Conservation (phyloP, 345 rosid species). For the Salix arbutifolia region DNA sequence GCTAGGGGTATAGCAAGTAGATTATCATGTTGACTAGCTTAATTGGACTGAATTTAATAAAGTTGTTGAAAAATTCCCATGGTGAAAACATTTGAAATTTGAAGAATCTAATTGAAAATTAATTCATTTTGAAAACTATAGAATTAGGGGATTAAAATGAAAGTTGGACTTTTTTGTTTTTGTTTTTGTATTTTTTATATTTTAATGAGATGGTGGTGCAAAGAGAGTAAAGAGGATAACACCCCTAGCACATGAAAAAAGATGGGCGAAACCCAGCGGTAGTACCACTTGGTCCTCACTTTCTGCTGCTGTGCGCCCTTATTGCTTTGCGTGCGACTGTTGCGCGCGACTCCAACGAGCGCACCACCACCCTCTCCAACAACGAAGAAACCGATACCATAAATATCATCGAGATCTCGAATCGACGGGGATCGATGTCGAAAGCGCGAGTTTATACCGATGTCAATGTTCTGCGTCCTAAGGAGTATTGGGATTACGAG, state of each 20-base stretch:
- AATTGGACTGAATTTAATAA: no score
- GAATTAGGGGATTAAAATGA: no score
- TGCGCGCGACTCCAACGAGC: slow-evolving; percentile 44
- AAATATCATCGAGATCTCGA: slow-evolving; percentile 32
- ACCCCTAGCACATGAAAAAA: not conserved
- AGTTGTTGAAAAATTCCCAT: no score
- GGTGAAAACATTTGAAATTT: no score
- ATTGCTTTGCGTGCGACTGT: slow-evolving; percentile 46
- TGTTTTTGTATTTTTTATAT: not conserved
- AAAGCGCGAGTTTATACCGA: slow-evolving; percentile 85
- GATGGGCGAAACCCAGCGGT: not conserved
- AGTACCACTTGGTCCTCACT: slow-evolving; percentile 18
- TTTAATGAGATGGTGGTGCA: not conserved
- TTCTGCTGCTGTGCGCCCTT: slow-evolving; percentile 48
- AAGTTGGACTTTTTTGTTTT: no score
- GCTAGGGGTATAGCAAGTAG: no score
- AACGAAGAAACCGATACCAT: slow-evolving; percentile 15
- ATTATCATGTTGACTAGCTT: no score
- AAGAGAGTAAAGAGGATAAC: not conserved
- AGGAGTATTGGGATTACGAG: slow-evolving; percentile 68
- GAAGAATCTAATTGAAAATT: no score
- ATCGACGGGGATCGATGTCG: slow-evolving; percentile 53
- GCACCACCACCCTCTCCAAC: slow-evolving; percentile 11
- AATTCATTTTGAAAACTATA: no score
- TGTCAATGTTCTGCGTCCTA: slow-evolving; percentile 76